Evolutionary conservation across 2,329 filamentous ascomycete genomes (phyloP).

Genomic region (Sphaerulina vaccinii): DNA sequence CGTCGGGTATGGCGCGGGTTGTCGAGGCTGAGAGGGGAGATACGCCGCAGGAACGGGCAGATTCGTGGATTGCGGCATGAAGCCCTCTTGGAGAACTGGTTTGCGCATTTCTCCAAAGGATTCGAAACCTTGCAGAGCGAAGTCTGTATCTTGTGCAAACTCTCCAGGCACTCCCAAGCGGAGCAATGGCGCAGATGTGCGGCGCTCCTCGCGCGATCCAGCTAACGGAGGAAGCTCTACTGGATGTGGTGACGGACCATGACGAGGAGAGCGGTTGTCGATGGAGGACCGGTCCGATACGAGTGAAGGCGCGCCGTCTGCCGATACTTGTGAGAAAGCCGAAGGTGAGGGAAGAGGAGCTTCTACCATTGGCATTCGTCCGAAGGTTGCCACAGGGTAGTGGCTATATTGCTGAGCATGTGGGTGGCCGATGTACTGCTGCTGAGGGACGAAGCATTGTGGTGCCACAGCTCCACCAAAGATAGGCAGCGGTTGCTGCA

Average conservation of each 20-base stretch:
- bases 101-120: slow-evolving; percentile 29
- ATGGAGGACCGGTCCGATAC: slow-evolving; percentile 63
- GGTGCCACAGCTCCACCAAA: slow-evolving; percentile 22
- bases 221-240: slow-evolving; percentile 46
- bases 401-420: slow-evolving; percentile 35
- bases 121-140: slow-evolving; percentile 33
- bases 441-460: slow-evolving; percentile 22
- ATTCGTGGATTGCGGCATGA: slow-evolving; percentile 33
- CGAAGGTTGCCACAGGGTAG: slow-evolving; percentile 30
- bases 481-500: slow-evolving; percentile 23
- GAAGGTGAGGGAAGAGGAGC: slow-evolving; percentile 63
- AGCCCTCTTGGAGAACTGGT: slow-evolving; percentile 36
- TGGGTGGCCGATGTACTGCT: slow-evolving; percentile 30
- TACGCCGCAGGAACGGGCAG: slow-evolving; percentile 28
- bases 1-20: slow-evolving; percentile 27
- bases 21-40: slow-evolving; percentile 29
- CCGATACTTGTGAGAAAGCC: slow-evolving; percentile 62
- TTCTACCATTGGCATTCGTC: slow-evolving; percentile 45
- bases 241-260: slow-evolving; percentile 42
- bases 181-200: slow-evolving; percentile 37
- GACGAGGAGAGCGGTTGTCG: slow-evolving; percentile 46
- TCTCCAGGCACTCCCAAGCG: slow-evolving; percentile 38
- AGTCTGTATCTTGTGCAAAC: slow-evolving; percentile 36
- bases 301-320: slow-evolving; percentile 65
- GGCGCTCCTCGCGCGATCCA: slow-evolving; percentile 32